A percentile compares a stretch with the other conserved stretches of the same genome.
Evolutionary conservation across 1,284 basidiomycete species (phyloP).

Genomic region (Trametes versicolor): DNA sequence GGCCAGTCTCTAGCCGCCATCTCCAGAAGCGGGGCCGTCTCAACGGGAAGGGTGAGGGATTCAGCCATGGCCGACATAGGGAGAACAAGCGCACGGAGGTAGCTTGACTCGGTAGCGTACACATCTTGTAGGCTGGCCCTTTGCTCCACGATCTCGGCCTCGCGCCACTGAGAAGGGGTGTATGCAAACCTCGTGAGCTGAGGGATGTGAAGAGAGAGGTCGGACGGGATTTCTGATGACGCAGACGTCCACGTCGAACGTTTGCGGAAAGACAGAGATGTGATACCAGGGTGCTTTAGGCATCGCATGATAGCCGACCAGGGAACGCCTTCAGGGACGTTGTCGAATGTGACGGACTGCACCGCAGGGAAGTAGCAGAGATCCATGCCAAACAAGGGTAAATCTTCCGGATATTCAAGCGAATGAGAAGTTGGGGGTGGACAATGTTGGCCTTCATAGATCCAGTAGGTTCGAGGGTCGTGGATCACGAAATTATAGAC

Average conservation of each 20-base stretch:
- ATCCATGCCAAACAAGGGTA: neutral
- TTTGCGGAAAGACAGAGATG: neutral
- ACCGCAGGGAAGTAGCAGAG: neutral
- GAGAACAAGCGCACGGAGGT: neutral
- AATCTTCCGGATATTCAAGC: too few species aligned
- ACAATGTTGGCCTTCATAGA: too few species aligned
- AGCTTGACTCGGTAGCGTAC: neutral
- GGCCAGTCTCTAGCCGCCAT: conserved; percentile 12
- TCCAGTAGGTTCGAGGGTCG: too few species aligned
- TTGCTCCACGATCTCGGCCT: neutral
- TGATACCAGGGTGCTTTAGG: neutral
- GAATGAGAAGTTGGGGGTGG: too few species aligned
- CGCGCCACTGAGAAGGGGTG: neutral
- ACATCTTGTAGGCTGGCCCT: neutral
- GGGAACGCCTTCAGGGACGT: neutral
- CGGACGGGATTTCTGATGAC: neutral
- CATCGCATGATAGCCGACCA: neutral
- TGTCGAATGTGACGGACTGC: neutral
- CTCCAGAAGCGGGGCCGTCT: conserved; percentile 7
- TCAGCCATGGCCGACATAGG: conserved; percentile 1
- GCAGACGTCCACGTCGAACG: neutral
- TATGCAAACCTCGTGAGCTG: neutral
- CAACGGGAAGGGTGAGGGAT: conserved; percentile 8
- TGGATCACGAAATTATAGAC: too few species aligned
- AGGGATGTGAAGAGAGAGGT: neutral